A percentile compares a stretch with the other conserved stretches of the same genome.
phyloP scores from a whole-genome alignment of 2,329 filamentous ascomycete species.

The Diaporthe sp. region DNA sequence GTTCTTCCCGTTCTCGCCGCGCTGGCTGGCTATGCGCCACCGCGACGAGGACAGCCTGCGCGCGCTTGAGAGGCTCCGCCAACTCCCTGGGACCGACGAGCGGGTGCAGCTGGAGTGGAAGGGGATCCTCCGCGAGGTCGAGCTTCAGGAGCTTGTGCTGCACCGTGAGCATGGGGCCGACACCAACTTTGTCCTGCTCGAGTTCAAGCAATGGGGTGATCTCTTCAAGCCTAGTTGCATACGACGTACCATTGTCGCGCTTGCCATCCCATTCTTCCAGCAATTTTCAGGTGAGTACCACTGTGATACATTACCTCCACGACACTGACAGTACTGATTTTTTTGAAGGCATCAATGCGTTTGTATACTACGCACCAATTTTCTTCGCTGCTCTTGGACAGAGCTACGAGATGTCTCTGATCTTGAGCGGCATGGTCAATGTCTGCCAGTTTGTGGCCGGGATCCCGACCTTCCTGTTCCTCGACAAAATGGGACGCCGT shows the following conservation, averaged over 20 bases:
- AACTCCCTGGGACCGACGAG: conserved; percentile 47
- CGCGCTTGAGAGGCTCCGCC: conserved; percentile 46
- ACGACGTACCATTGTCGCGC: conserved; percentile 51
- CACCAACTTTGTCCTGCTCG: conserved; percentile 50
- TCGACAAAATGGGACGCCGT: conserved; percentile 46
- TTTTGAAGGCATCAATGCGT: conserved; percentile 40
- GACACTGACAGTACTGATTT: not conserved
- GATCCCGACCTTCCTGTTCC: conserved; percentile 41
- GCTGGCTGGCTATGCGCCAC: conserved; percentile 46
- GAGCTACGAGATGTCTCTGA: conserved; percentile 42
- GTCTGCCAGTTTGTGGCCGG: conserved; percentile 46
- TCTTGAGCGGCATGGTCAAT: conserved; percentile 48
- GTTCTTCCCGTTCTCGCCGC: conserved; percentile 56
- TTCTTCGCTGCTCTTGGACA: conserved; percentile 44
- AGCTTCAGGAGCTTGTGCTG: conserved; percentile 53
- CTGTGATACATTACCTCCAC: not conserved
- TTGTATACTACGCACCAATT: conserved; percentile 43
- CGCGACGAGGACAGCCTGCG: conserved; percentile 44
- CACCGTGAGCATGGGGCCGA: conserved; percentile 49
- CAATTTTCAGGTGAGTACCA: conserved; percentile 47
- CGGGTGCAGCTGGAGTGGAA: conserved; percentile 58
- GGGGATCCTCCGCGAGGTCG: conserved; percentile 59
- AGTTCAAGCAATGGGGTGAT: conserved; percentile 56
- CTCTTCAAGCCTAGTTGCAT: conserved; percentile 57
- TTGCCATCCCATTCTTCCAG: conserved; percentile 55